Base-by-base conservation (phyloP, 2,329 filamentous ascomycete genomes). In the Fusarium temperatum region DNA sequence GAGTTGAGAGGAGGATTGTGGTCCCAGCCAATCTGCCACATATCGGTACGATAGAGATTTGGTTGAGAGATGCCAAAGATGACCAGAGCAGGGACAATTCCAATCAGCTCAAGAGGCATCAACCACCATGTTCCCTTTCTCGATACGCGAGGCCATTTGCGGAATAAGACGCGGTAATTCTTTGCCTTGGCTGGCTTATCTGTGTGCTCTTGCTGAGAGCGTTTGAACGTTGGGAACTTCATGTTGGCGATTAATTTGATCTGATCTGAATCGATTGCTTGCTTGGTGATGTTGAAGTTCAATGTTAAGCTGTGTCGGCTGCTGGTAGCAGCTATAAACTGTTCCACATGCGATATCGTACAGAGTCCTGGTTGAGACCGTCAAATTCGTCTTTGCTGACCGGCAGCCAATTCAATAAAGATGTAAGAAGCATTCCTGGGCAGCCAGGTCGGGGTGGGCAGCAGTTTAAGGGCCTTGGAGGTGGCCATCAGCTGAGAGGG, bases 31-130 rank as follows among this genome's bases (percentile, higher is more conserved):
- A 94, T 90, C 78, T 87, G 85, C 93, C 93, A 96, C 77, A 95
- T 84, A 74, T 87, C 89, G 14, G 90, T 91, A 53, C 93, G 89
- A 81, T 92, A 95, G 61, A 91, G 86, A 80, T 95, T 88, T 22
- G 93, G 93, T 75, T 93, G 90, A 39, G 92, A 89, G 77, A 95
- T 90, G 75, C 90, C 92, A 80, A 93, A 93, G 59, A 95, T 86
- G 42, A 93, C 87, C 72, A 96, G 87, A 56, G 89, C 84, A 22
- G 90, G 87, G 63, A 96, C 85, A 30, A 91, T 89, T 72, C 91
- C 87, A 42, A 84, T 82, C 59, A 95, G 87, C 83, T 96, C 93
- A 58, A 90, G 78, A 56, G 89, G 78, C 84, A 95, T 89, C 73
- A 93, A 84, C 79, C 82, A 89, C 87, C 84, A 91, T 85, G 87